Percentiles rank a stretch among this genome's conserved stretches.
Evolutionary conservation across 345 rosid species (phyloP).

Genomic region (Turnera subulata): DNA sequence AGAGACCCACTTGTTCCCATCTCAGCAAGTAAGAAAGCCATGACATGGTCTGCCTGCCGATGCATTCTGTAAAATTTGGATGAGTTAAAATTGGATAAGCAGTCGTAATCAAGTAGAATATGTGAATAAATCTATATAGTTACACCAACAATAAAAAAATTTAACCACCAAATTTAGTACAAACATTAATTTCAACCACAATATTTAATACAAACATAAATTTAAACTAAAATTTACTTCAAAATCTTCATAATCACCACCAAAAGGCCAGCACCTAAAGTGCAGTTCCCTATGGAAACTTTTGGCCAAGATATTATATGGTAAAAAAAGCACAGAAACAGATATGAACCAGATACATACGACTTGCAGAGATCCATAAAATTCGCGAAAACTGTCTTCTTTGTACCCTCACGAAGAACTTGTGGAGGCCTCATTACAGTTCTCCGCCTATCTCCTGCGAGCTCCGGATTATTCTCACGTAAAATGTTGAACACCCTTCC

Average conservation of each 20-base stretch:
- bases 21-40: slow-evolving; percentile 88
- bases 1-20: slow-evolving; percentile 95
- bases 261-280: not conserved
- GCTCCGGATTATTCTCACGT: slow-evolving; percentile 91
- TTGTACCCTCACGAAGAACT: slow-evolving; percentile 97
- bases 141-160: not conserved
- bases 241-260: not conserved
- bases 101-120: not conserved
- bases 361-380: slow-evolving; percentile 96
- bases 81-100: not conserved
- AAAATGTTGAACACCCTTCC: slow-evolving; percentile 84
- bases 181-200: too few species aligned
- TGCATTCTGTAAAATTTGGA: slow-evolving; percentile 60
- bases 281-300: too few species aligned
- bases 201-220: not conserved
- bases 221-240: not conserved
- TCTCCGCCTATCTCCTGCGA: slow-evolving; percentile 94
- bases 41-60: slow-evolving; percentile 90
- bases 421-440: slow-evolving; percentile 99
- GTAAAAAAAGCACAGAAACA: not conserved
- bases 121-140: not conserved
- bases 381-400: slow-evolving; percentile 93
- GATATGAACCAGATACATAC: slow-evolving; percentile 28
- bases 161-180: not conserved
- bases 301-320: not conserved